Conservation (phyloP, 202 grass and related monocot species). For the Panicum hallii region DNA sequence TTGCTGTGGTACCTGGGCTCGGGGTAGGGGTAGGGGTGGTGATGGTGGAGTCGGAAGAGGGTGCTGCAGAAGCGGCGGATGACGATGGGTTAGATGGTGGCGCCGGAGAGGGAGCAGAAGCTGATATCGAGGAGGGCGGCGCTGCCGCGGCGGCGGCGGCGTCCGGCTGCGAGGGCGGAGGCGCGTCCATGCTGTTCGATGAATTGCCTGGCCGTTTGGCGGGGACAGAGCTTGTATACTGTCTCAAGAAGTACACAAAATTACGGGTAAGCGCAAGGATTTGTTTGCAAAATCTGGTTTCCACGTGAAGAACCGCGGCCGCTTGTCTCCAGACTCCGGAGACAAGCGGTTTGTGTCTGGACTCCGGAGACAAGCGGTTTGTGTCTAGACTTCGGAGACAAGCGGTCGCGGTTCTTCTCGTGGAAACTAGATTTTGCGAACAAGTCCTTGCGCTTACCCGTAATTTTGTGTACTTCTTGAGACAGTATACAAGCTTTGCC, state of each 20-base stretch:
- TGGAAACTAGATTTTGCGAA: background rate
- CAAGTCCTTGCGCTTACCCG: background rate
- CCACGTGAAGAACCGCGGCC: background rate
- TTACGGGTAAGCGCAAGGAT: background rate
- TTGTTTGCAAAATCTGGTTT: background rate
- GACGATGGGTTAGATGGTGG: slow-evolving; percentile 21
- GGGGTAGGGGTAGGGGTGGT: slow-evolving; percentile 32
- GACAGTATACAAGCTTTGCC: background rate
- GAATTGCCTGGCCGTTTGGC: slow-evolving; percentile 1
- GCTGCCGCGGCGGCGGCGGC: background rate
- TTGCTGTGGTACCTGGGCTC: slow-evolving; percentile 17
- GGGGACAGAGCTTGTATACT: background rate
- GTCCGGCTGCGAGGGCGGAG: slow-evolving; percentile 47
- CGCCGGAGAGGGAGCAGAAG: slow-evolving; percentile 24
- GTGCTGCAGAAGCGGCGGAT: background rate
- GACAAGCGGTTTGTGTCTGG: too few relatives aligned
- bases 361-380: too few relatives aligned
- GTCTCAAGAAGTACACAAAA: background rate
- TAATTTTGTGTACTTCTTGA: background rate
- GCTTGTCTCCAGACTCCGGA: background rate
- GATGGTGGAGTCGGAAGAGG: slow-evolving; percentile 26
- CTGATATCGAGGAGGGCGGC: slow-evolving; percentile 35
- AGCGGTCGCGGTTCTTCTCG: background rate
- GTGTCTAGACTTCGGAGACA: too few relatives aligned
- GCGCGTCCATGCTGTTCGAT: slow-evolving; percentile 56